These are phyloP conservation scores for Annulohypoxylon stygium DNA, from an alignment of 495 filamentous ascomycete genomes.

Conservation along the genomic window DNA sequence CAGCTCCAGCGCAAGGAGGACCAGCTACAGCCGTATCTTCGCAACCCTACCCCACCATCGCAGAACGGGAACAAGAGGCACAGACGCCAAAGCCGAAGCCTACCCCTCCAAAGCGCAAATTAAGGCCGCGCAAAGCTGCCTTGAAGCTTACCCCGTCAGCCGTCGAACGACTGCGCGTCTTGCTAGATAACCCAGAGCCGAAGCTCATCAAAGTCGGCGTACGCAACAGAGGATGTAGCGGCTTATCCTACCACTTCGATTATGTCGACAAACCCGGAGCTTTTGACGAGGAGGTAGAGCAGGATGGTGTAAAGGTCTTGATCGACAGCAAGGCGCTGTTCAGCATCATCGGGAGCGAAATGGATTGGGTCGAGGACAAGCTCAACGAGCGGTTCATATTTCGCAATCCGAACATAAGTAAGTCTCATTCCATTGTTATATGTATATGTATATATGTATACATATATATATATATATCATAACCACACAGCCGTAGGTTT, in stretches of 20 bases:
- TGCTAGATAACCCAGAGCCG: constrained; percentile 85
- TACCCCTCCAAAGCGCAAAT: constrained; percentile 69
- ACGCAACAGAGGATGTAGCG: constrained; percentile 94
- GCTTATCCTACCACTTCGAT: constrained; percentile 93
- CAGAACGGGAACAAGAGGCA: constrained; percentile 76
- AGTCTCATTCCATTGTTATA: constrained; percentile 61
- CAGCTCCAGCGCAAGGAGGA: constrained; percentile 48
- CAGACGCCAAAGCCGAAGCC: constrained; percentile 70
- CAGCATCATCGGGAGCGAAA: constrained; percentile 98
- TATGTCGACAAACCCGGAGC: constrained; percentile 90
- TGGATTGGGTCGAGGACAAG: constrained; percentile 99
- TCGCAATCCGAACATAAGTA: constrained; percentile 97
- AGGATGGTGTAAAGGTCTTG: constrained; percentile 95
- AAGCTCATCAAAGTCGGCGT: constrained; percentile 95
- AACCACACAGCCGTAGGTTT: neutral
- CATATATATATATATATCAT: no score
- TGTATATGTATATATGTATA: no score
- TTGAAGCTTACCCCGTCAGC: constrained; percentile 86
- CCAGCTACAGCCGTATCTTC: constrained; percentile 42
- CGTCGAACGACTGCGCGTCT: constrained; percentile 76
- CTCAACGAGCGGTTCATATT: constrained; percentile 91
- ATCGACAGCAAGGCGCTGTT: constrained; percentile 97
- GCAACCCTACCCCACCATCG: constrained; percentile 46
- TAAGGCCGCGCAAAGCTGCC: constrained; percentile 89
- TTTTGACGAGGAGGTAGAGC: constrained; percentile 94